phyloP scores from a whole-genome alignment of 495 filamentous ascomycete genomes.

The Corynascus novoguineensis region DNA sequence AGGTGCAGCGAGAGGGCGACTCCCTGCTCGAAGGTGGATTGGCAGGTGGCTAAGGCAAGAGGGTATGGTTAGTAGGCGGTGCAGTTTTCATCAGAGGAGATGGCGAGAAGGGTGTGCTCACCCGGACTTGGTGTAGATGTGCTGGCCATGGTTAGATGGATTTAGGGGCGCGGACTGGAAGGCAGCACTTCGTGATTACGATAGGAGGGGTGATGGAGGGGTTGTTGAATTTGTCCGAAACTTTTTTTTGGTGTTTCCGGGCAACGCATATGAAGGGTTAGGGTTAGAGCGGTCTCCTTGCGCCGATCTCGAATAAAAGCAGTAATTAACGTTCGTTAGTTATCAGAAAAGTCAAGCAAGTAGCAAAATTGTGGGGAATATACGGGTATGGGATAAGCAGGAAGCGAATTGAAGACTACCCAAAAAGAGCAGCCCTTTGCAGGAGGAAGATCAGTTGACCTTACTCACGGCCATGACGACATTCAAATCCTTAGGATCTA shows the following conservation, averaged over 20 bases:
- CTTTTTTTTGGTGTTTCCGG: conserved; percentile 7
- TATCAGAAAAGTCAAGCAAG: too few species aligned
- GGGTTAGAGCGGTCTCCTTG: conserved; percentile 1
- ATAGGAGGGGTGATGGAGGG: not conserved
- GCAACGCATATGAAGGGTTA: not conserved
- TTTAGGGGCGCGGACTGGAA: not conserved
- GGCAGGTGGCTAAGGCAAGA: conserved; percentile 56
- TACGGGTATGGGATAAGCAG: too few species aligned
- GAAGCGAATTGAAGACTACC: too few species aligned
- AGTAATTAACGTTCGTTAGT: too few species aligned
- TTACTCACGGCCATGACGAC: too few species aligned
- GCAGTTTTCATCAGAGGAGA: too few species aligned
- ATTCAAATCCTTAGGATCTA: too few species aligned
- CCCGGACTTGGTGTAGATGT: conserved; percentile 18
- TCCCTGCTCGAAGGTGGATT: conserved; percentile 68
- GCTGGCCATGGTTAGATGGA: conserved; percentile 8
- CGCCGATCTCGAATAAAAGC: too few species aligned
- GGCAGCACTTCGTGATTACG: not conserved
- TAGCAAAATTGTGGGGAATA: too few species aligned
- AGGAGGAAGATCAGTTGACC: too few species aligned
- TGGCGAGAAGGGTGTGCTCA: not conserved
- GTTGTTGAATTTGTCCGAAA: conserved; percentile 6
- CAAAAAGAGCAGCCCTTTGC: too few species aligned
- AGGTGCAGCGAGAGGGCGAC: conserved; percentile 71
- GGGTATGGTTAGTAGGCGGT: conserved; percentile 10